These are phyloP conservation scores for Ustilago crameri DNA, from an alignment of 1,284 basidiomycete species.

Conservation along the genomic window DNA sequence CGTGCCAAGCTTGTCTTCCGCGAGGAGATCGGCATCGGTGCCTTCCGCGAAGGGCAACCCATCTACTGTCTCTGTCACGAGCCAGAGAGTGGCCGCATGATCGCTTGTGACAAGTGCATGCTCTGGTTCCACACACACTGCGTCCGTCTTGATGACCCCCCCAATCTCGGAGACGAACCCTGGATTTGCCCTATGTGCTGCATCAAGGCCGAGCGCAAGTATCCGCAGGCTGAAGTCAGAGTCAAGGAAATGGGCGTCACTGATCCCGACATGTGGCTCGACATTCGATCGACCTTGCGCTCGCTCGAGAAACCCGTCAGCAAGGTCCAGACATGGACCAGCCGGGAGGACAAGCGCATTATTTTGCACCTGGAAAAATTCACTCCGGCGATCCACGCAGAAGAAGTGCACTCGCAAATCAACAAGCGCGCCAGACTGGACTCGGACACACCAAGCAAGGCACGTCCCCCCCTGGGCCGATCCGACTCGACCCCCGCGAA, in stretches of 20 bases:
- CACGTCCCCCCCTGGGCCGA: slow-evolving; percentile 26
- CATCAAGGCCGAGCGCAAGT: slow-evolving; percentile 64
- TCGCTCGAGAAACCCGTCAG: slow-evolving; percentile 61
- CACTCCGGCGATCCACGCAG: slow-evolving; percentile 58
- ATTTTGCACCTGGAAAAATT: slow-evolving; percentile 63
- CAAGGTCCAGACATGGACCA: slow-evolving; percentile 59
- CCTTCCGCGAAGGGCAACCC: slow-evolving; percentile 38
- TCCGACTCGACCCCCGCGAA: slow-evolving; percentile 36
- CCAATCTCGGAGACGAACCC: slow-evolving; percentile 48
- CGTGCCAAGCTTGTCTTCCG: slow-evolving; percentile 66
- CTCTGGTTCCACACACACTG: slow-evolving; percentile 67
- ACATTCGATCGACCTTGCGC: slow-evolving; percentile 61
- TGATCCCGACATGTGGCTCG: slow-evolving; percentile 60
- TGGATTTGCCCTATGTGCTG: slow-evolving; percentile 68
- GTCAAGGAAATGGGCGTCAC: slow-evolving; percentile 58
- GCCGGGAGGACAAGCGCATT: slow-evolving; percentile 53
- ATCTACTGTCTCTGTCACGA: slow-evolving; percentile 66
- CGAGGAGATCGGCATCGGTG: slow-evolving; percentile 59
- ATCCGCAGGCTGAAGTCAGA: slow-evolving; percentile 63
- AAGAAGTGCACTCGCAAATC: slow-evolving; percentile 42
- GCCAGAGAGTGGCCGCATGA: slow-evolving; percentile 61
- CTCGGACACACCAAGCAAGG: slow-evolving; percentile 37
- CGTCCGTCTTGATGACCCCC: slow-evolving; percentile 56
- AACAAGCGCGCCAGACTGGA: slow-evolving; percentile 40
- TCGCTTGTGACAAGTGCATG: slow-evolving; percentile 66